phyloP scores from a whole-genome alignment of 768 basidiomycete genomes.

The Gautieria morchelliformis region DNA sequence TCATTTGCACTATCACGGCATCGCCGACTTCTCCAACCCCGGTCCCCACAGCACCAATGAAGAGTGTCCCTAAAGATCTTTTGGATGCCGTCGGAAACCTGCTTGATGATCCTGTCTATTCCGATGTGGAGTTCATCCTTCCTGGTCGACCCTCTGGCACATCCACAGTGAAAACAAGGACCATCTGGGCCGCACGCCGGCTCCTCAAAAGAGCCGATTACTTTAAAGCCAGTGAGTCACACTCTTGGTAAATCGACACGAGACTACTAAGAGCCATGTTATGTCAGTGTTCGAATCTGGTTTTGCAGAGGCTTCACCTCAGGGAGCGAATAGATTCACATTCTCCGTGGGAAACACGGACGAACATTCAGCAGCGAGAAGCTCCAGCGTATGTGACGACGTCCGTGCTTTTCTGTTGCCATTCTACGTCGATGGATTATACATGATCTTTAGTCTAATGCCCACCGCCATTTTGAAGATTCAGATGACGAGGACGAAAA shows the following conservation, averaged over 20 bases:
- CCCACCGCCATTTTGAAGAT: slow-evolving; percentile 23
- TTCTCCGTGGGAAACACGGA: slow-evolving; percentile 16
- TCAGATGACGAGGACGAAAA: slow-evolving; percentile 48
- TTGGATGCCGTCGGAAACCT: slow-evolving; percentile 65
- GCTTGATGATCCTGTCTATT: slow-evolving; percentile 74
- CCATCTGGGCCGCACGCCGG: slow-evolving; percentile 61
- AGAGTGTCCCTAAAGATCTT: slow-evolving; percentile 55
- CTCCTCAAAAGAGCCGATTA: slow-evolving; percentile 67
- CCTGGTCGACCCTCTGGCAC: slow-evolving; percentile 35
- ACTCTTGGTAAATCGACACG: neutral
- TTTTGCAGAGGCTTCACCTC: slow-evolving; percentile 47
- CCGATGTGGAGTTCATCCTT: slow-evolving; percentile 75
- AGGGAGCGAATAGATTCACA: slow-evolving; percentile 13
- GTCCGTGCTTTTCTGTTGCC: neutral
- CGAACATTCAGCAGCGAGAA: neutral
- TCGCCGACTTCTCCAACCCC: slow-evolving; percentile 43
- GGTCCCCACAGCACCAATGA: slow-evolving; percentile 33
- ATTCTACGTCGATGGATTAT: too few species aligned
- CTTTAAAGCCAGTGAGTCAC: slow-evolving; percentile 55
- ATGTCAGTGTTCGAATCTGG: slow-evolving; percentile 60
- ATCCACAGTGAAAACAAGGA: slow-evolving; percentile 21
- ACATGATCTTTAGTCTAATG: neutral
- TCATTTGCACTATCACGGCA: slow-evolving; percentile 71
- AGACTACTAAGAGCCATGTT: neutral
- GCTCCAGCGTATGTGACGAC: neutral